Conservation (phyloP, 257 asterid species). For the Perilla frutescens region DNA sequence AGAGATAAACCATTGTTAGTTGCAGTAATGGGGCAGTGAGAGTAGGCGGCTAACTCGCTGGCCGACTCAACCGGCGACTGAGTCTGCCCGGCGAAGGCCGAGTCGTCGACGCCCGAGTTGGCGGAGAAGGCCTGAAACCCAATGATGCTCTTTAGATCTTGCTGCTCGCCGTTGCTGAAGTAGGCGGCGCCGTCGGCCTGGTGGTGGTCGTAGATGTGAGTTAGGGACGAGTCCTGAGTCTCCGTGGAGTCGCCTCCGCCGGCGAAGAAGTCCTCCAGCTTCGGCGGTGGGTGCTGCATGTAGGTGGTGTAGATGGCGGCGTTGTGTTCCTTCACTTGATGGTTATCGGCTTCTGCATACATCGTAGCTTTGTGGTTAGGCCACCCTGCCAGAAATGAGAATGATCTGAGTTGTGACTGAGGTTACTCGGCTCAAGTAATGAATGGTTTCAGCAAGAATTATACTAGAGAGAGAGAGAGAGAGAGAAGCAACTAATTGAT, state of each 20-base stretch:
- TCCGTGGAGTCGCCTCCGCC: constrained; percentile 74
- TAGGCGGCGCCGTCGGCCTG: constrained; percentile 44
- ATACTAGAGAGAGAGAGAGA: neutral
- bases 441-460: neutral
- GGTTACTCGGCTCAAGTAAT: neutral
- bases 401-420: constrained; percentile 35
- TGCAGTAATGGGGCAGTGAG: constrained; percentile 47
- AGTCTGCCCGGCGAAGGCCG: constrained; percentile 62
- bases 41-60: constrained; percentile 56
- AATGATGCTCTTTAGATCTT: constrained; percentile 62
- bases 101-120: constrained; percentile 79
- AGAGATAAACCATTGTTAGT: constrained; percentile 50
- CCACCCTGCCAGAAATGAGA: constrained; percentile 53
- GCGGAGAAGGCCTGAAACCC: constrained; percentile 69
- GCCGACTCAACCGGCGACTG: constrained; percentile 67
- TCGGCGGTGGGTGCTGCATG: constrained; percentile 68
- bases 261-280: constrained; percentile 79
- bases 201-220: constrained; percentile 72
- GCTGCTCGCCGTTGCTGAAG: constrained; percentile 52
- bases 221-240: constrained; percentile 74
- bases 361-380: constrained; percentile 47
- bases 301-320: constrained; percentile 48
- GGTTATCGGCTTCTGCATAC: constrained; percentile 40
- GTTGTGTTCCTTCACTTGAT: constrained; percentile 36
- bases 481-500: neutral